Conservation (phyloP, 352 stramenopile species). For the Phytophthora idaei region DNA sequence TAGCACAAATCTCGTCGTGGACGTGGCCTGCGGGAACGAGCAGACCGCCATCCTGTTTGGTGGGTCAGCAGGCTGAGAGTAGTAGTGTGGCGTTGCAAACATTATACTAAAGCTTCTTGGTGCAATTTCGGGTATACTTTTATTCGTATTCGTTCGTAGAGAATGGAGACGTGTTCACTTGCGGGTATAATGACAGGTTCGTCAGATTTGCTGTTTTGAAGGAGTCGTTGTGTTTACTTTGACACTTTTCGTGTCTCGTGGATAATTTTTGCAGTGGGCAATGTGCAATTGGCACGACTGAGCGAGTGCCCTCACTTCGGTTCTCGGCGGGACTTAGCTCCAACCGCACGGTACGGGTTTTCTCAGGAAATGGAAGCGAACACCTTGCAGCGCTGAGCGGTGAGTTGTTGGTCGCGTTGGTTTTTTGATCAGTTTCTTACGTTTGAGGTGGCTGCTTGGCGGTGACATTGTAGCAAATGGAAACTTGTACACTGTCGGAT, state of each 20-base stretch:
- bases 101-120: background rate
- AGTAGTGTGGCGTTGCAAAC: background rate
- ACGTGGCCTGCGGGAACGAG: constrained; percentile 91
- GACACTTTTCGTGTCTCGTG: constrained; percentile 1
- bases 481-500: constrained; percentile 89
- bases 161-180: constrained; percentile 85
- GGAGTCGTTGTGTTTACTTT: constrained; percentile 3
- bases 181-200: constrained; percentile 93
- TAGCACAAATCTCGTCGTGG: constrained; percentile 55
- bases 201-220: constrained; percentile 1
- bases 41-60: constrained; percentile 87
- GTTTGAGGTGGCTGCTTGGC: background rate
- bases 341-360: constrained; percentile 73
- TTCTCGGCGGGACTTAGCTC: constrained; percentile 60
- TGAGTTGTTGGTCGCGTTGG: constrained; percentile 25
- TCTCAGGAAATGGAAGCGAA: constrained; percentile 93
- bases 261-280: constrained; percentile 69
- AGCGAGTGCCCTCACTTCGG: constrained; percentile 58
- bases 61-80: constrained; percentile 22
- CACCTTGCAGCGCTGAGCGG: constrained; percentile 87
- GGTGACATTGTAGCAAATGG: constrained; percentile 56
- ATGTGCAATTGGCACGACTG: constrained; percentile 86
- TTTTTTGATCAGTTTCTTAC: background rate
- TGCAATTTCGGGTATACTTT: background rate
- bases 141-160: constrained; percentile 25